Conservation (phyloP, 768 basidiomycete species). For the Epithele typhae region DNA sequence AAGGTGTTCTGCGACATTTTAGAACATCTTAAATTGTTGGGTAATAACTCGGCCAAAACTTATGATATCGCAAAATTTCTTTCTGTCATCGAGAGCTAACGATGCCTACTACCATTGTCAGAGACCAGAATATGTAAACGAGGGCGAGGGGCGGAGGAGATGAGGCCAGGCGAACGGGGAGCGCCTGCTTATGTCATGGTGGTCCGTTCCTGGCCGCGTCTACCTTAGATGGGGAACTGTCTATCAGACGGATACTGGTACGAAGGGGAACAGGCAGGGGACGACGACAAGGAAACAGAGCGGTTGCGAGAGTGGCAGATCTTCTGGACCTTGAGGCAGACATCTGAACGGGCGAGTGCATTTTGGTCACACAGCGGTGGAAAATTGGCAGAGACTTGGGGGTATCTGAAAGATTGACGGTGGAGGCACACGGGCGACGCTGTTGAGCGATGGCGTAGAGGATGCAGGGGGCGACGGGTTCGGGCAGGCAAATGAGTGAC, state of each 20-base stretch:
- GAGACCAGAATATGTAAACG: no score
- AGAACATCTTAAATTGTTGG: no score
- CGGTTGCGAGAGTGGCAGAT: background rate
- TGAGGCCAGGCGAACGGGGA: no score
- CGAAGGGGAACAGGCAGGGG: slow-evolving; percentile 6
- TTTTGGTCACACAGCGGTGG: background rate
- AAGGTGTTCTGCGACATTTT: no score
- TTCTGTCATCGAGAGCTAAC: no score
- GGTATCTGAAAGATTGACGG: background rate
- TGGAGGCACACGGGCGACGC: slow-evolving; percentile 2
- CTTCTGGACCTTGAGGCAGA: background rate
- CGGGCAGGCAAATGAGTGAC: slow-evolving; percentile 8
- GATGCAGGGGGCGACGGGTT: background rate
- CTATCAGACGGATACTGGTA: slow-evolving; percentile 12
- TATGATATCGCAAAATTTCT: no score
- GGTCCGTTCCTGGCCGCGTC: no score
- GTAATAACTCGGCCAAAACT: no score
- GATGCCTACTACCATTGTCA: no score
- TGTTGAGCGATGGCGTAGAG: background rate
- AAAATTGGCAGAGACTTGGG: background rate
- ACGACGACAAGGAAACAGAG: slow-evolving; percentile 3
- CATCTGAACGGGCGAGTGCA: slow-evolving; percentile 6
- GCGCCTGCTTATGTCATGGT: no score
- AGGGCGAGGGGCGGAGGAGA: no score
- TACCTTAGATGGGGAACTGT: slow-evolving; percentile 15